Evolutionary conservation across 177 flowering plant species (phyloP).

Genomic region (Vitis hybrid): DNA sequence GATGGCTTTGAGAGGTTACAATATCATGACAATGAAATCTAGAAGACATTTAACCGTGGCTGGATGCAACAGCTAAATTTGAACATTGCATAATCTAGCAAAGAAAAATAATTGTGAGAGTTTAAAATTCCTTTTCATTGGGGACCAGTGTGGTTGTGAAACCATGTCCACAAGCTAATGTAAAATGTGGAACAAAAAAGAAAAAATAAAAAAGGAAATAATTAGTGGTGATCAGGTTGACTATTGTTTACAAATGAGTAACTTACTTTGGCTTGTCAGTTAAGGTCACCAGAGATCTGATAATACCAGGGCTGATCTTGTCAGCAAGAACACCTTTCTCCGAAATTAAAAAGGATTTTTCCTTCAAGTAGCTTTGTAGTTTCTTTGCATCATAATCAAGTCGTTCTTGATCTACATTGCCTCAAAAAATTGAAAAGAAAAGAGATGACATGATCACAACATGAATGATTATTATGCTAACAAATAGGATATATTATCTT

Average conservation of each 20-base stretch:
- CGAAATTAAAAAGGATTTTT: slow-evolving; percentile 58
- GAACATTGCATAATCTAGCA: no score
- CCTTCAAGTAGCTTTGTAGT: slow-evolving; percentile 77
- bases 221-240: background rate
- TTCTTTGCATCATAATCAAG: slow-evolving; percentile 68
- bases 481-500: no score
- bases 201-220: no score
- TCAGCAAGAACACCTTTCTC: slow-evolving; percentile 80
- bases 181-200: background rate
- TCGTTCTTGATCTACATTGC: slow-evolving; percentile 62
- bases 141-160: no score
- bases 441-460: no score
- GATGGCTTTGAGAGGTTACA: no score
- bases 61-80: no score
- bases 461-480: no score
- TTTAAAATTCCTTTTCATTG: no score
- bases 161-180: slow-evolving; percentile 6
- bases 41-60: no score
- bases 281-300: slow-evolving; percentile 69
- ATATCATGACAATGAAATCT: no score
- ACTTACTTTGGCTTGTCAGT: slow-evolving; percentile 57
- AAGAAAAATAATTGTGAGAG: no score
- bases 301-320: slow-evolving; percentile 70
- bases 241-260: background rate
- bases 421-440: slow-evolving; percentile 2